A percentile compares a stretch with the other conserved stretches of the same genome.
phyloP scores from a whole-genome alignment of 768 basidiomycete species.

The Lactarius vividus region DNA sequence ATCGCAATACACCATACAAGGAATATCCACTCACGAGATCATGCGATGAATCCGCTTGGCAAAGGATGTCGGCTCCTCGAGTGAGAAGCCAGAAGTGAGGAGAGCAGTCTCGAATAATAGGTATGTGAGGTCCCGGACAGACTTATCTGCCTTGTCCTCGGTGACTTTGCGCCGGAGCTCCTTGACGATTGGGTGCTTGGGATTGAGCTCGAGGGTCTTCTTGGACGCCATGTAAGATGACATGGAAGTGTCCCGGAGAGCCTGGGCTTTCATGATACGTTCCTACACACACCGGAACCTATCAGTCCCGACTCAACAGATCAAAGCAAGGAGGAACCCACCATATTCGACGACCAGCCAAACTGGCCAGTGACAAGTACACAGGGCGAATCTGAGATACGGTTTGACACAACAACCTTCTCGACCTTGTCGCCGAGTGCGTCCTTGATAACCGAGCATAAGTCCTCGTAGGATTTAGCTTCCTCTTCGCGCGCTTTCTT shows the following conservation, averaged over 20 bases:
- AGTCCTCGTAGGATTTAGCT: conserved; percentile 74
- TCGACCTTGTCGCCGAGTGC: conserved; percentile 99
- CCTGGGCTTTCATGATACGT: conserved; percentile 99
- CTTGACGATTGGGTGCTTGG: conserved; percentile 87
- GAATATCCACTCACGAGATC: conserved; percentile 66
- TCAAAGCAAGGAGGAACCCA: conserved; percentile 34
- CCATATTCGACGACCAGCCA: conserved; percentile 99
- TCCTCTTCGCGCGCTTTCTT: conserved; percentile 89
- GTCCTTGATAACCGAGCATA: conserved; percentile 96
- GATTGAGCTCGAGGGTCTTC: conserved; percentile 98
- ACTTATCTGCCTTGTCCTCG: conserved; percentile 98
- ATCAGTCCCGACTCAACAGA: not conserved
- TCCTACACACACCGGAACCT: conserved; percentile 44
- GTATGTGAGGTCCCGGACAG: conserved; percentile 93
- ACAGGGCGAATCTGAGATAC: conserved; percentile 94
- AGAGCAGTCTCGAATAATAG: conserved; percentile 96
- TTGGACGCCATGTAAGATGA: conserved; percentile 99
- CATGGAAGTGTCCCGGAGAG: conserved; percentile 94
- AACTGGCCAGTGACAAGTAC: conserved; percentile 98
- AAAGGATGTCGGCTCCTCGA: conserved; percentile 93
- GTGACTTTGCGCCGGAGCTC: conserved; percentile 94
- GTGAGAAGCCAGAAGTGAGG: conserved; percentile 91
- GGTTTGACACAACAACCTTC: conserved; percentile 98
- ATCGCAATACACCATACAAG: not conserved
- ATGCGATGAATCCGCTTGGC: conserved; percentile 96